Evolutionary conservation across 1,139 yeast species (phyloP).

Genomic region (Sugiyamaella neomexicana): DNA sequence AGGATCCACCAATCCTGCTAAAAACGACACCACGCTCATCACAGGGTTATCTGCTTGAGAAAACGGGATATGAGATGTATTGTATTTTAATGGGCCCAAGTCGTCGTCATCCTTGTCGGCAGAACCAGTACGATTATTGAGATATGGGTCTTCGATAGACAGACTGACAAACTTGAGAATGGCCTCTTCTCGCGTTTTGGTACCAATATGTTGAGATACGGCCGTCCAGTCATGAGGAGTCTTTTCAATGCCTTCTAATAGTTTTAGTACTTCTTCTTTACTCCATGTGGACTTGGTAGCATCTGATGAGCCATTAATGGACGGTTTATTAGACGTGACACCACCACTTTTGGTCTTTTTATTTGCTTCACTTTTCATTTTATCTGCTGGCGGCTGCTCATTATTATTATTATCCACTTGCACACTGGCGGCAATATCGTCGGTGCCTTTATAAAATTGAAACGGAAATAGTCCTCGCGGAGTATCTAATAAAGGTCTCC

Average conservation of each 20-base stretch:
- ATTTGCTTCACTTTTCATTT: not conserved
- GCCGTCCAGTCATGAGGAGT: slow-evolving; percentile 69
- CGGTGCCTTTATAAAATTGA: slow-evolving; percentile 48
- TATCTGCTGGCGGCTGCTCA: slow-evolving; percentile 1
- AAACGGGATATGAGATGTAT: slow-evolving; percentile 68
- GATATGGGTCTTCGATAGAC: slow-evolving; percentile 76
- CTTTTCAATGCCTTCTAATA: slow-evolving; percentile 55
- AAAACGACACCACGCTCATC: slow-evolving; percentile 81
- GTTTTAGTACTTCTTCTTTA: slow-evolving; percentile 54
- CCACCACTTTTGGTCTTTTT: slow-evolving; percentile 4
- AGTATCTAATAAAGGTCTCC: slow-evolving; percentile 64
- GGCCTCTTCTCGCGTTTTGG: slow-evolving; percentile 77
- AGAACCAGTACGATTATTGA: slow-evolving; percentile 35
- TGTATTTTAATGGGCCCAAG: slow-evolving; percentile 75
- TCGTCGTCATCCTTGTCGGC: slow-evolving; percentile 35
- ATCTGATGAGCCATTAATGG: slow-evolving; percentile 27
- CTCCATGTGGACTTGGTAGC: slow-evolving; percentile 54
- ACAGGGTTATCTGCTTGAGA: slow-evolving; percentile 90
- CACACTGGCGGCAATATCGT: slow-evolving; percentile 35
- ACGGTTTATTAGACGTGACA: not conserved
- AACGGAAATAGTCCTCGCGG: slow-evolving; percentile 96
- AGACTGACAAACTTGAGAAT: slow-evolving; percentile 73
- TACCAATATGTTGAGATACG: slow-evolving; percentile 59
- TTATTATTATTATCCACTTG: slow-evolving; percentile 6
- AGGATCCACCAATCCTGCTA: slow-evolving; percentile 86